Base-by-base conservation (phyloP, 352 stramenopile species). In the Thraustochytrium sp. region DNA sequence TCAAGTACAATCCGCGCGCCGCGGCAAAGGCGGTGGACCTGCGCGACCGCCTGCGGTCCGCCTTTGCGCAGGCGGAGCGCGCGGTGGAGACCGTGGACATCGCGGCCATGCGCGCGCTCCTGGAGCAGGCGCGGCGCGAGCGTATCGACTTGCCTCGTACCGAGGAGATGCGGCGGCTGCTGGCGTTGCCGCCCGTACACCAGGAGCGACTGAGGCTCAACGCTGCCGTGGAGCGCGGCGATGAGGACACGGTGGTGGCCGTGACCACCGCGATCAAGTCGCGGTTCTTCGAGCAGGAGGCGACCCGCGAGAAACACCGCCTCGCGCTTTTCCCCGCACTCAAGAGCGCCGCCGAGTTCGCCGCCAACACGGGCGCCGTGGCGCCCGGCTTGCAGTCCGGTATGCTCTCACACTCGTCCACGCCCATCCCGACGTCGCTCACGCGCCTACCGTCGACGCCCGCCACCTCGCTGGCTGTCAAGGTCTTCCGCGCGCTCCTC, bases 251-350 rank as follows among this genome's bases (percentile, higher is more conserved):
- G 51, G 68, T 80, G 8, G 53, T 80, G 29, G 37, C 76, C 3
- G 68, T 80, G 48, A 80, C 68, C 9, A 44, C 31, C 21, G 26
- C 8, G 23, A 80, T 80, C 68, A 80, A 80, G 51, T 51, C 68
- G 46, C 68, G 68, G 44, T 80, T 80, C 26, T 80, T 80, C 29
- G 68, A 80, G 68, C 44, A 80, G 11, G 68, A 80, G 42, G 68
- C 46, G 18, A 80, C 46, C 44, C 68, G 68, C 42, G 68, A 80
- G 31, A 61, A 53, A 23, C 68, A 80, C 38, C 68, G 68, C 5
- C 49, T 80, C 9, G 68, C 76, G 68, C 40, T 55, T 31, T 80
- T 80, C 76, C 68, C 68, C 9, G 48, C 44, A 31, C 68, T 80
- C 8, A 80, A 80, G 68, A 37, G 5, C 23, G 21, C 68, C 5